These are phyloP conservation scores for Asclepias syriaca DNA, from an alignment of 257 asterid genomes.

Conservation along the genomic window DNA sequence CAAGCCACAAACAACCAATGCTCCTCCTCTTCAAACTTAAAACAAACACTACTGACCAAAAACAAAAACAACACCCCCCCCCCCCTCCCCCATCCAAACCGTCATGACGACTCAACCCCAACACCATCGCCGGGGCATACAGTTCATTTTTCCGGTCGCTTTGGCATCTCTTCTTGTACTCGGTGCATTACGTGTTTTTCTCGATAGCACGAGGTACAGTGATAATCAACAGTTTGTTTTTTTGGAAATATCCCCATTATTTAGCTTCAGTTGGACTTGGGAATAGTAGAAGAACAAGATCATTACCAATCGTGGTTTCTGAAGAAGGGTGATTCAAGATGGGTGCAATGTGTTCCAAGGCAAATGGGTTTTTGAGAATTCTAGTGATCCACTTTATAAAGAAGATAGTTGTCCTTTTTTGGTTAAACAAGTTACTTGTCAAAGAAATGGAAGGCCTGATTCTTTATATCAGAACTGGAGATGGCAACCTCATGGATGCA, in stretches of 20 bases:
- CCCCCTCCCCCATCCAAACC: too few relatives aligned
- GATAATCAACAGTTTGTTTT: slow-evolving; percentile 18
- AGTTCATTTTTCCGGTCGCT: slow-evolving; percentile 51
- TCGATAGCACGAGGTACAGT: slow-evolving; percentile 44
- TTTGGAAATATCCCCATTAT: slow-evolving; percentile 19
- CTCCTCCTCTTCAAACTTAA: too few relatives aligned
- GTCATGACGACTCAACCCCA: slow-evolving; percentile 24
- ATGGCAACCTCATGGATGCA: slow-evolving; percentile 81
- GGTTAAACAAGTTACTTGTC: slow-evolving; percentile 79
- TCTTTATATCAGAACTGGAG: slow-evolving; percentile 82
- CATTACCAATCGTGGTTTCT: slow-evolving; percentile 49
- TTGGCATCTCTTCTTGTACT: slow-evolving; percentile 50
- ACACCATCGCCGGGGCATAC: slow-evolving; percentile 34
- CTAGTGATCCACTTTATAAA: slow-evolving; percentile 49
- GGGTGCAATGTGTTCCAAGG: slow-evolving; percentile 80
- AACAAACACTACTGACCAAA: not conserved
- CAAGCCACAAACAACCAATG: slow-evolving; percentile 24
- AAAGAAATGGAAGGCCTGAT: slow-evolving; percentile 73
- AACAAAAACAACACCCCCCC: too few relatives aligned
- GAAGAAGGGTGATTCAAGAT: slow-evolving; percentile 47
- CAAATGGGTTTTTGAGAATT: slow-evolving; percentile 67
- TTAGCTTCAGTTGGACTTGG: slow-evolving; percentile 9
- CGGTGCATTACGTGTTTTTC: slow-evolving; percentile 46
- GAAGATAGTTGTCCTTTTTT: slow-evolving; percentile 70
- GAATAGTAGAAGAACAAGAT: slow-evolving; percentile 20